Evolutionary conservation across 345 rosid genomes (phyloP), one percentile per base, ranked within the genome.

Genomic region (Populus pruinosa): DNA sequence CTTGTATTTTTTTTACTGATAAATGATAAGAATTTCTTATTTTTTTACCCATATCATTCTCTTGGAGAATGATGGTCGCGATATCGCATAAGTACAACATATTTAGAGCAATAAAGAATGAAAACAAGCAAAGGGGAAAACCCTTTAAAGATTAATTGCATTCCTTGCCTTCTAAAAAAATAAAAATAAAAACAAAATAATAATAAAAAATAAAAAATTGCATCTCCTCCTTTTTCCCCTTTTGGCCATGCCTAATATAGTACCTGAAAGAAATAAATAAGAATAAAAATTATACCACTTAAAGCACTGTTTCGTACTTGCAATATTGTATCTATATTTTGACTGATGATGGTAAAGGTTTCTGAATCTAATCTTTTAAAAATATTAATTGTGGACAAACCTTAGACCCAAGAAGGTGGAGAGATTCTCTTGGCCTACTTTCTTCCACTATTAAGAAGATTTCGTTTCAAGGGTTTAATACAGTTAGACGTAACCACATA

Each of bases 41-140:
- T 5, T 0, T 33, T 33, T 33, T 33, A 33, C 36, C 36, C 0
- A 33, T 33, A 33, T 33, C 36, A 33, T 4, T 33, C 36, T 0
- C 35, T n/a, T n/a, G n/a, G 5, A 33, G 0, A 0, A 33, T 33
- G 0, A 33, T 33, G 0, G 5, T 0, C 36, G 0, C 1, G 0
- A 33, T 0, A 0, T 5, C 5, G 0, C 1, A 33, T 0, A 33
- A 5, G 0, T 4, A 0, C 5, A 33, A 33, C 5, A 33, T 8
- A 53, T 0, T 1, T 53, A 53, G 0, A 53, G 3, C 1, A 9
- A 17, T 50, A 20, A 2, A 18, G 0, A 18, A 50, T 17, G 56
- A 50, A 50, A 18, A 50, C 56, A 50, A 50, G 61, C n/a, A 8
- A 21, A 21, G 62, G n/a, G 25, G 20, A 21, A 55, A 2, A 9